A percentile compares a stretch with the other conserved stretches of the same genome.
phyloP scores from a whole-genome alignment of 805 yeast species.

The Saccharomycopsis selenospora region DNA sequence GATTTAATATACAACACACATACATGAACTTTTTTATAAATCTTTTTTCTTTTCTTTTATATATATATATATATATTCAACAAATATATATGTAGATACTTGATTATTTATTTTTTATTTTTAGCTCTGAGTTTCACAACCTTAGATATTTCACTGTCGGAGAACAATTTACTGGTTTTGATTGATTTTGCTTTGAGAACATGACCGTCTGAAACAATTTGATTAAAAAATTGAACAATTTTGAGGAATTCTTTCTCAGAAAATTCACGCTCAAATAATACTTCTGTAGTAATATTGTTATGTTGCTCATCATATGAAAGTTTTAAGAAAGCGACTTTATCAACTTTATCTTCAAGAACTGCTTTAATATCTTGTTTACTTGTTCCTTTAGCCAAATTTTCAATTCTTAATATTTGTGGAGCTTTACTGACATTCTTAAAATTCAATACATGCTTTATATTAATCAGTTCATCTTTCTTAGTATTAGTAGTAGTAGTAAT shows the following conservation, averaged over 20 bases:
- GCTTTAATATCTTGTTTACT: neutral
- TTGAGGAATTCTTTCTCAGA: neutral
- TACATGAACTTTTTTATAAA: no score
- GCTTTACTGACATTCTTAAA: slow-evolving; percentile 1
- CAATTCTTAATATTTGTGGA: neutral
- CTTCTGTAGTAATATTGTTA: slow-evolving; percentile 1
- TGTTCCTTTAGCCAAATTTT: slow-evolving; percentile 7
- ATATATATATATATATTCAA: no score
- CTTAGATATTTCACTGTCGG: neutral
- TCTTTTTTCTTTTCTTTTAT: no score
- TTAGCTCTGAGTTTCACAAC: no score
- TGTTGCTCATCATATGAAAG: neutral
- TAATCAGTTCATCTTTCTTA: neutral
- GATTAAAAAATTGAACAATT: slow-evolving; percentile 4
- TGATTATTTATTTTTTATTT: no score
- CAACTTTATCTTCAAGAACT: slow-evolving; percentile 1
- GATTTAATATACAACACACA: no score
- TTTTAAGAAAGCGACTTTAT: neutral
- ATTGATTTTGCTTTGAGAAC: slow-evolving; percentile 5
- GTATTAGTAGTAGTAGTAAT: neutral
- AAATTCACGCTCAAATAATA: neutral
- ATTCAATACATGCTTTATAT: neutral
- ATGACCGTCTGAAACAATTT: slow-evolving; percentile 9
- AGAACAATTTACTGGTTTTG: neutral
- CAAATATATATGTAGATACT: no score